A percentile compares a stretch with the other conserved stretches of the same genome.
phyloP scores from a whole-genome alignment of 352 stramenopile genomes.

The Thalassiosira sp. region DNA sequence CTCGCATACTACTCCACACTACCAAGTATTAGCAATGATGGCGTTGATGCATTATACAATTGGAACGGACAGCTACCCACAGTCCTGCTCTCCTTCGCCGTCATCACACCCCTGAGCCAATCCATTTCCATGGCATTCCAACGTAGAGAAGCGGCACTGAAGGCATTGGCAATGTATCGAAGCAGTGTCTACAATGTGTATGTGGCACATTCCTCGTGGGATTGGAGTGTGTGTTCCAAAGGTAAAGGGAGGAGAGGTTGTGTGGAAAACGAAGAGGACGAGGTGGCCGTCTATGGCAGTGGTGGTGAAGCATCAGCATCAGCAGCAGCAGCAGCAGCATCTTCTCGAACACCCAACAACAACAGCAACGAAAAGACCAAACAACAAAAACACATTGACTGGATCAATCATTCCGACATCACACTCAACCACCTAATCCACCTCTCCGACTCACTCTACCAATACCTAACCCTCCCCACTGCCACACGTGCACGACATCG shows the following conservation, averaged over 20 bases:
- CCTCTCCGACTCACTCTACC: conserved; percentile 49
- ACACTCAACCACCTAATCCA: conserved; percentile 37
- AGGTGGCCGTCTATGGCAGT: conserved; percentile 1
- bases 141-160: too few relatives aligned
- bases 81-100: too few relatives aligned
- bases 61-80: too few relatives aligned
- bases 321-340: too few relatives aligned
- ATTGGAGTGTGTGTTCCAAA: conserved; percentile 52
- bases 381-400: conserved; percentile 28
- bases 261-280: conserved; percentile 37
- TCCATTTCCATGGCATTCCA: too few relatives aligned
- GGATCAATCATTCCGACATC: conserved; percentile 36
- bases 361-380: neutral
- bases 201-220: conserved; percentile 58
- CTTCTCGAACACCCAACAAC: neutral
- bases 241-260: conserved; percentile 28
- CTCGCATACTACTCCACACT: too few relatives aligned
- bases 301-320: neutral
- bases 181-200: too few relatives aligned
- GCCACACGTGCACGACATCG: conserved; percentile 46
- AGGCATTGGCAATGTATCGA: too few relatives aligned
- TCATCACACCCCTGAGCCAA: too few relatives aligned
- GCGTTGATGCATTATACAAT: too few relatives aligned
- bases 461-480: conserved; percentile 56
- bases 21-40: too few relatives aligned